These are phyloP conservation scores for Sporopachydermia cereana DNA, from an alignment of 1,139 yeast genomes.

Conservation along the genomic window DNA sequence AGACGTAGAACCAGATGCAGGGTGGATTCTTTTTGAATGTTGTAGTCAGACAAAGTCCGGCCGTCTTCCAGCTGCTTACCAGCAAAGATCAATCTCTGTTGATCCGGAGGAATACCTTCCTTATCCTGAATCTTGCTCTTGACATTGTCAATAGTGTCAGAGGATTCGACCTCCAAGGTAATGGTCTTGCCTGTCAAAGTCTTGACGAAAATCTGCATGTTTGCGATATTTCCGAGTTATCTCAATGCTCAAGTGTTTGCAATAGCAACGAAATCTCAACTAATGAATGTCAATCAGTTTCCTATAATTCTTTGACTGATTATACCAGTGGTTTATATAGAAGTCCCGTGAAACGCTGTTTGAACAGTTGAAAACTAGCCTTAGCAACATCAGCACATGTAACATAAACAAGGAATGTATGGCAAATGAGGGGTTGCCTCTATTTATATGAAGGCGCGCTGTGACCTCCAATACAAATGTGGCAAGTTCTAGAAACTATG, in stretches of 20 bases:
- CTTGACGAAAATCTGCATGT: constrained; percentile 70
- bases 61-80: constrained; percentile 85
- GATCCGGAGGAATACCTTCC: constrained; percentile 85
- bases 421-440: constrained; percentile 18
- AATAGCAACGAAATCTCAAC: too few species aligned
- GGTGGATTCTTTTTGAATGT: constrained; percentile 69
- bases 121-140: constrained; percentile 77
- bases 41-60: constrained; percentile 69
- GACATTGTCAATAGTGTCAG: constrained; percentile 78
- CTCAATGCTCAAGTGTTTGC: too few species aligned
- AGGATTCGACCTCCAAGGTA: constrained; percentile 68
- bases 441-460: neutral
- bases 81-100: constrained; percentile 74
- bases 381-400: neutral
- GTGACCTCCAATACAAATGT: neutral
- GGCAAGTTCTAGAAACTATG: neutral
- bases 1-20: constrained; percentile 62
- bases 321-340: constrained; percentile 48
- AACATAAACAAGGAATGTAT: constrained; percentile 23
- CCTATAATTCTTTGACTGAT: constrained; percentile 31
- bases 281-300: neutral
- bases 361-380: neutral
- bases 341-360: constrained; percentile 32
- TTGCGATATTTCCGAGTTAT: constrained; percentile 16
- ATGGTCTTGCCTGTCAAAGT: constrained; percentile 74